These are phyloP conservation scores for Blepharisma undulans DNA, from an alignment of 169 alveolate genomes.

Conservation along the genomic window DNA sequence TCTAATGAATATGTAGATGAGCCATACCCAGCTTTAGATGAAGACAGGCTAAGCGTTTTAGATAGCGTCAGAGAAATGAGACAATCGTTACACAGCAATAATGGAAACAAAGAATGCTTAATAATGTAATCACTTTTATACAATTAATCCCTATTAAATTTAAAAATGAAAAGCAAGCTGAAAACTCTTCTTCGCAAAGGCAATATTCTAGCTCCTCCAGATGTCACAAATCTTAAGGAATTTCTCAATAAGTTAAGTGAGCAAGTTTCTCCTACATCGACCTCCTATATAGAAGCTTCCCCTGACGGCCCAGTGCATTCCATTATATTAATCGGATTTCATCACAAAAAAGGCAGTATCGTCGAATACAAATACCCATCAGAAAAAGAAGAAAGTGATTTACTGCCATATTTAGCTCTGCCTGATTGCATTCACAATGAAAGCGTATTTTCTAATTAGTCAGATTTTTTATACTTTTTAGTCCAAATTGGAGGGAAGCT, in stretches of 20 bases:
- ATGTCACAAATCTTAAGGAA: neutral
- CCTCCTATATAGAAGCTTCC: neutral
- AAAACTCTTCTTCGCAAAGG: neutral
- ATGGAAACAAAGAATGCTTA: neutral
- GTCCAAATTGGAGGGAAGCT: neutral
- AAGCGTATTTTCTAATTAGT: neutral
- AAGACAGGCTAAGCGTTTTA: neutral
- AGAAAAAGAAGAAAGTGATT: neutral
- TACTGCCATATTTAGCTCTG: neutral
- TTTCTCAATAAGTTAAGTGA: neutral
- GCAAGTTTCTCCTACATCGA: neutral
- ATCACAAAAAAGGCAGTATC: conserved; percentile 35
- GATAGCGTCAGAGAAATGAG: neutral
- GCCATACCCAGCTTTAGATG: neutral
- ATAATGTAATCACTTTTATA: neutral
- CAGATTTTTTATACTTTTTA: neutral
- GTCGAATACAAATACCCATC: conserved; percentile 22
- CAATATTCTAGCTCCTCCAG: neutral
- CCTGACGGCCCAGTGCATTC: neutral
- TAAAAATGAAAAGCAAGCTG: neutral
- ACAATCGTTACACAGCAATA: neutral
- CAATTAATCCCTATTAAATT: neutral
- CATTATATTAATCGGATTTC: conserved; percentile 15
- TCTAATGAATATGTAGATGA: neutral
- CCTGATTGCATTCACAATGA: conserved; percentile 39